Evolutionary conservation across 192 early-diverging fungal species (phyloP).

Genomic region (Coemansia sp.): DNA sequence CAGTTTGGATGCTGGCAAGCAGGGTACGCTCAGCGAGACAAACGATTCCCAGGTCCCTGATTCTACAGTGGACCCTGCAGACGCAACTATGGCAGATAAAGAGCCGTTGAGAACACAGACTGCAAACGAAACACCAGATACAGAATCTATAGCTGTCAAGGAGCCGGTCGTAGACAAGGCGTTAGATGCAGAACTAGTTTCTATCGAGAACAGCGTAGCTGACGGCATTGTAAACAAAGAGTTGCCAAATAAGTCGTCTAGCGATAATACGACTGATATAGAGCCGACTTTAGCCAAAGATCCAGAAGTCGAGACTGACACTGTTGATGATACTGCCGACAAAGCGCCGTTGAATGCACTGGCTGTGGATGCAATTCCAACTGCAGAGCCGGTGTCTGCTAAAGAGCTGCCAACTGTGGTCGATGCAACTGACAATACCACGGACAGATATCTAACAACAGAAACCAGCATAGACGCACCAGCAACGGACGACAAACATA

Average conservation of each 20-base stretch:
- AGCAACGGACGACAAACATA: background rate
- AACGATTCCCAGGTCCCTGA: conserved; percentile 4
- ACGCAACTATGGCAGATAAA: background rate
- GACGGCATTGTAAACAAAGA: background rate
- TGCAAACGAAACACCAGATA: background rate
- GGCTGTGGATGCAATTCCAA: background rate
- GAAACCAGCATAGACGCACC: too few relatives aligned
- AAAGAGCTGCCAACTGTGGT: too few relatives aligned
- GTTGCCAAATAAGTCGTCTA: background rate
- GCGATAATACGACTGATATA: background rate
- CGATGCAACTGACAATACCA: too few relatives aligned
- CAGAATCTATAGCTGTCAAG: background rate
- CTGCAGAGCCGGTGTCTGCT: too few relatives aligned
- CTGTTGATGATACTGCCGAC: background rate
- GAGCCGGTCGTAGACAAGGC: background rate
- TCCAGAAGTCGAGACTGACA: background rate
- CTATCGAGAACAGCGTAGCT: background rate
- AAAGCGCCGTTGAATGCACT: background rate
- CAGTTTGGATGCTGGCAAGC: background rate
- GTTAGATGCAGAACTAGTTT: background rate
- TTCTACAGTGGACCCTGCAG: conserved; percentile 1
- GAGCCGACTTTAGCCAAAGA: background rate
- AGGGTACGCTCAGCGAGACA: background rate
- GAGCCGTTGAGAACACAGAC: background rate
- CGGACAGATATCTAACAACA: too few relatives aligned